These are phyloP conservation scores for Apiospora marii DNA, from an alignment of 2,329 filamentous ascomycete genomes.

Conservation along the genomic window DNA sequence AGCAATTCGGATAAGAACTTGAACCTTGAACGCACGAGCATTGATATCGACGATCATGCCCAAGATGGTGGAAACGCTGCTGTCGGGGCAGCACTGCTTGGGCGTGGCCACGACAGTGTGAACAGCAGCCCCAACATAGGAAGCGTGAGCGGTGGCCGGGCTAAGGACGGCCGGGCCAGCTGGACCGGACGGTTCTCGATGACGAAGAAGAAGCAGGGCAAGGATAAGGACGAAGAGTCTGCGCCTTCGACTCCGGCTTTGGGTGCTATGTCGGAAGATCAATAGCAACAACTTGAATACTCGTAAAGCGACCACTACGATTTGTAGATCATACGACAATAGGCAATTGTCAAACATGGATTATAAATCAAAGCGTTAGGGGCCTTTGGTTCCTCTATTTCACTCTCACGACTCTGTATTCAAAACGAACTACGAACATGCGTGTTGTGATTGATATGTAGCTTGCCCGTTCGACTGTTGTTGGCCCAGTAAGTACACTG, in stretches of 20 bases:
- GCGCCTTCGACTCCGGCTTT: conserved; percentile 34
- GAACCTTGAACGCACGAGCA: conserved; percentile 61
- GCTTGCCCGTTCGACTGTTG: too few species aligned
- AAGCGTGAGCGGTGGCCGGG: conserved; percentile 53
- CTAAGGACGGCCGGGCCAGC: conserved; percentile 57
- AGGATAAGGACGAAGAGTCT: conserved; percentile 58
- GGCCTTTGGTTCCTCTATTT: background rate
- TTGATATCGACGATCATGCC: conserved; percentile 64
- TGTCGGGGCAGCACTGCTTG: conserved; percentile 40
- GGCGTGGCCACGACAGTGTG: conserved; percentile 63
- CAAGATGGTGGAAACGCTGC: conserved; percentile 46
- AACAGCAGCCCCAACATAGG: conserved; percentile 65
- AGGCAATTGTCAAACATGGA: conserved; percentile 1
- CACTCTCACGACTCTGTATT: conserved; percentile 19
- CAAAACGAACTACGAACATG: background rate
- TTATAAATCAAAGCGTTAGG: background rate
- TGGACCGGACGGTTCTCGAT: conserved; percentile 62
- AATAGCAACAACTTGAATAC: conserved; percentile 14
- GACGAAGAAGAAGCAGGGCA: conserved; percentile 65
- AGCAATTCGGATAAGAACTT: conserved; percentile 65
- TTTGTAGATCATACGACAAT: conserved; percentile 8
- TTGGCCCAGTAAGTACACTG: too few species aligned
- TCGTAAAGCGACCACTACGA: background rate
- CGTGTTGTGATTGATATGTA: background rate
- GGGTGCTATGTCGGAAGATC: conserved; percentile 27